Percentiles rank a stretch among this genome's conserved stretches.
Conservation (phyloP, 2,329 filamentous ascomycete species). For the Onygenales sp. region DNA sequence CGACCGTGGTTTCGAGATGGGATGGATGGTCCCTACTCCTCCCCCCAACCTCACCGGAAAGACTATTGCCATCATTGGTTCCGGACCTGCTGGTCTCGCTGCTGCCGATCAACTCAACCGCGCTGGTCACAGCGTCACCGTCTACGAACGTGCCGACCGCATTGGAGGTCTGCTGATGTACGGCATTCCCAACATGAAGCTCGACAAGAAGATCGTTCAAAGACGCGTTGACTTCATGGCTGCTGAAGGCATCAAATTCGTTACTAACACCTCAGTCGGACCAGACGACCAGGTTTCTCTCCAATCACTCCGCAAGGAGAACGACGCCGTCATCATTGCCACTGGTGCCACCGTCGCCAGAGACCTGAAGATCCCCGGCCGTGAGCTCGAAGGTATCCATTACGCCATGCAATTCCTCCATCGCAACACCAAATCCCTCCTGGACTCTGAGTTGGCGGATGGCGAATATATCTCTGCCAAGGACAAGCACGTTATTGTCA, state of each 20-base stretch:
- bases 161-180: conserved; percentile 93
- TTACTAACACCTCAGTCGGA: conserved; percentile 67
- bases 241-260: conserved; percentile 74
- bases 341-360: conserved; percentile 90
- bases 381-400: conserved; percentile 82
- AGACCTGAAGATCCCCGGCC: conserved; percentile 82
- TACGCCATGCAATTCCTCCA: conserved; percentile 97
- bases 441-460: conserved; percentile 80
- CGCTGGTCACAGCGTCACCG: conserved; percentile 76
- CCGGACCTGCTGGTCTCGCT: conserved; percentile 83
- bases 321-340: conserved; percentile 81
- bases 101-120: conserved; percentile 90
- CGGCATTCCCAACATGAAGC: conserved; percentile 98
- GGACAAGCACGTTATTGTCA: conserved; percentile 91
- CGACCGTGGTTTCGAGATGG: conserved; percentile 93
- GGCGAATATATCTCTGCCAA: conserved; percentile 86
- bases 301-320: conserved; percentile 59
- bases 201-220: conserved; percentile 95
- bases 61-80: conserved; percentile 80
- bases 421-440: conserved; percentile 93
- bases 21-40: conserved; percentile 84
- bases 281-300: conserved; percentile 61
- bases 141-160: conserved; percentile 89
- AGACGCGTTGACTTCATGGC: conserved; percentile 93
- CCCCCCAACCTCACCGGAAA: conserved; percentile 78